Evolutionary conservation across 1,284 basidiomycete genomes (phyloP), one percentile per base, ranked within the genome.

Genomic region (Chalciporus sp.): DNA sequence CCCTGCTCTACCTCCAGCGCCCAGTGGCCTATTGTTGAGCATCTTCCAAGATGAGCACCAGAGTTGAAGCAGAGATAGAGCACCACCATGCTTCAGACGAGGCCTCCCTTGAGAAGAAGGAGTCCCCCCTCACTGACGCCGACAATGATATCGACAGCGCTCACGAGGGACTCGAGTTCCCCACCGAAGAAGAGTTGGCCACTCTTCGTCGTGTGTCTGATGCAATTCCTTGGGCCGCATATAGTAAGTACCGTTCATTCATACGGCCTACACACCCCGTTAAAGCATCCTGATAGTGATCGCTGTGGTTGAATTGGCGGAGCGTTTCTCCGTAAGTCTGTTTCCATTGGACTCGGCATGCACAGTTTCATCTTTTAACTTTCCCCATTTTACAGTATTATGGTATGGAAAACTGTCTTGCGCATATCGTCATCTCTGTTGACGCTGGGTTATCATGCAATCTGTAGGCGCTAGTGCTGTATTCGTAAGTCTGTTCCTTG

Each of bases 291-390:
- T 19, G 31, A 7, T 51, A 88, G 85, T 88, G 53, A 88, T 92
- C 45, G 88, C 86, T 4, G 54, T 84, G 31, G 77, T 90, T 35
- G 88, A 92, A 69, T 65, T 88, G 42, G 86, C 86, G 4, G 90
- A 92, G 65, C 83, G 89, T 19, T 92, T 92, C 70, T 91, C 88
- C 11, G 82, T 83, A 58, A 41, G 49, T 5, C 7, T 7, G 49
- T 5, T 7, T 5, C 14, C 40, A 16, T 51, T 3, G 20, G 35
- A 23, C 23, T 16, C 26, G 35, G 16, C 29, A 12, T 31, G 1
- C 10, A 31, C 29, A 9, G 29, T 8, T 5, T 40, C 29, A 14
- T 20, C 16, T 28, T 40, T 56, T 1, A 61, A n/a, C 20, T 61
- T 61, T 47, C 20, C 17, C 33, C 4, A 46, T 19, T 16, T 41